Conservation (phyloP, 805 yeast species). For the Nakazawaea laoshanensis region DNA sequence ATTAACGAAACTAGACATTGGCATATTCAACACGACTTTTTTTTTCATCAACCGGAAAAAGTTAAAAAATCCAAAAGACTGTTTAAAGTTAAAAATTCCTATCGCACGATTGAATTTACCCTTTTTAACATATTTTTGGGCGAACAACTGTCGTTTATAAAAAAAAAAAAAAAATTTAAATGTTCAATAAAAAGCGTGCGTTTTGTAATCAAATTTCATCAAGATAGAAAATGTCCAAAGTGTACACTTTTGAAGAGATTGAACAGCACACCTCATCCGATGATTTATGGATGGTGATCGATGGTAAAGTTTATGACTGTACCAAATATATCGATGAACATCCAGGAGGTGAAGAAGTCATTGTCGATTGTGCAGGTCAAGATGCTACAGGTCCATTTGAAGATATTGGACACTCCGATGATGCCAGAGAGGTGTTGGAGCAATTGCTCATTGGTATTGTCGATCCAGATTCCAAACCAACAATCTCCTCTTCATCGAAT, state of each 20-base stretch:
- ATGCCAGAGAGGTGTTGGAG: conserved; percentile 72
- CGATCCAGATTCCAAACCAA: conserved; percentile 46
- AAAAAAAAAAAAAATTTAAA: conserved; percentile 1
- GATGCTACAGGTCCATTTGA: conserved; percentile 69
- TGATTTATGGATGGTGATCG: conserved; percentile 78
- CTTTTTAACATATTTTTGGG: neutral
- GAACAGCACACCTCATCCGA: conserved; percentile 65
- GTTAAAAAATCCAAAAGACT: neutral
- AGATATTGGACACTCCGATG: conserved; percentile 97
- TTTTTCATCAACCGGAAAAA: neutral
- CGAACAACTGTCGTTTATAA: conserved; percentile 1
- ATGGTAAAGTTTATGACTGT: conserved; percentile 73
- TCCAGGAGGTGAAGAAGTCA: conserved; percentile 69
- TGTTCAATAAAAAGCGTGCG: conserved; percentile 6
- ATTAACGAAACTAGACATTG: too few relatives aligned
- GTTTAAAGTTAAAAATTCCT: conserved; percentile 18
- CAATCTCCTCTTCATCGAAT: conserved; percentile 14
- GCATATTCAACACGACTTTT: too few relatives aligned
- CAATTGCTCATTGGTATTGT: conserved; percentile 70
- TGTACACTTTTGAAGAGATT: conserved; percentile 59
- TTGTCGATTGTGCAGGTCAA: conserved; percentile 70
- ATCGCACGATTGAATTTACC: too few relatives aligned
- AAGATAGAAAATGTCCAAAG: conserved; percentile 30
- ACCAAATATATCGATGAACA: conserved; percentile 66
- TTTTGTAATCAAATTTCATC: conserved; percentile 4